These are phyloP conservation scores for Posidonia oceanica DNA, from an alignment of 116 monocot genomes.

Conservation along the genomic window DNA sequence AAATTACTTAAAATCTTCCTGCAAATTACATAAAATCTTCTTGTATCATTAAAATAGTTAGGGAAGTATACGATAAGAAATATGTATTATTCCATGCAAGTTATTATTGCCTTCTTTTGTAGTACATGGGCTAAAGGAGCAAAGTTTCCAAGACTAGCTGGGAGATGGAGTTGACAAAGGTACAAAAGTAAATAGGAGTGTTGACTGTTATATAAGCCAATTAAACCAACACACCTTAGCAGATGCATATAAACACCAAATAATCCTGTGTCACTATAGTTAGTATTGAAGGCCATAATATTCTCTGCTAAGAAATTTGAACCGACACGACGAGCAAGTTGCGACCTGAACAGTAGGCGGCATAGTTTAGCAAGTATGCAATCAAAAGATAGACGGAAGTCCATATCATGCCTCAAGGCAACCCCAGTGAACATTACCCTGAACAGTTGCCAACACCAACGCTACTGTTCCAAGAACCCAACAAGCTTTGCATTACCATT, in stretches of 20 bases:
- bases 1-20: too few relatives aligned
- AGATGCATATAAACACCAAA: constrained; percentile 70
- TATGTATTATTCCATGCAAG: too few relatives aligned
- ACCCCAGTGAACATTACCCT: constrained; percentile 28
- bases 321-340: constrained; percentile 59
- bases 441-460: constrained; percentile 60
- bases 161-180: too few relatives aligned
- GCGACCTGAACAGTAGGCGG: constrained; percentile 31
- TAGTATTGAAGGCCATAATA: constrained; percentile 91
- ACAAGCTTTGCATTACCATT: constrained; percentile 87
- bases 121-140: too few relatives aligned
- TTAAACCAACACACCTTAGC: constrained; percentile 29
- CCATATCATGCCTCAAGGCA: background rate
- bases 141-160: too few relatives aligned
- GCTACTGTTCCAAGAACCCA: constrained; percentile 76
- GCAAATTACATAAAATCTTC: too few relatives aligned
- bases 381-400: background rate
- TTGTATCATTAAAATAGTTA: too few relatives aligned
- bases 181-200: too few relatives aligned
- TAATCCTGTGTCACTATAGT: constrained; percentile 80
- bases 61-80: too few relatives aligned
- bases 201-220: too few relatives aligned
- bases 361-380: background rate
- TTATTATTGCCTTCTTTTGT: too few relatives aligned
- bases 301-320: constrained; percentile 61